Percentiles rank a stretch among this genome's conserved stretches.
Evolutionary conservation across 2,329 filamentous ascomycete species (phyloP).

Genomic region (Penicillium sp.): DNA sequence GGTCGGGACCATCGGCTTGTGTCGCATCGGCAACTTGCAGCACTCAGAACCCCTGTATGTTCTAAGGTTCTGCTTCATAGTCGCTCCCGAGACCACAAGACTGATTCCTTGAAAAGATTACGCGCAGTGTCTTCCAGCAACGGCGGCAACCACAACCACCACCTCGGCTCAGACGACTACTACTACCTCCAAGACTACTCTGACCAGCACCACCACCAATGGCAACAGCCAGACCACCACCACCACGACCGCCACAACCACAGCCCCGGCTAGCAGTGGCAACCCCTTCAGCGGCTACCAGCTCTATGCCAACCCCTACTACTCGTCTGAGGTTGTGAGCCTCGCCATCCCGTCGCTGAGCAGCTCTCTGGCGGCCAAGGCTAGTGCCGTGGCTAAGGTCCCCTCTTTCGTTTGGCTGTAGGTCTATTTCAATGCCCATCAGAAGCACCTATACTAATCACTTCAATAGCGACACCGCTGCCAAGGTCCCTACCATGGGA

Average conservation of each 20-base stretch:
- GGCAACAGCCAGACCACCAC: not conserved
- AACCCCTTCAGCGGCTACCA: conserved; percentile 55
- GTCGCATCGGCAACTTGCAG: conserved; percentile 11
- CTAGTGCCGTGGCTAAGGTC: conserved; percentile 51
- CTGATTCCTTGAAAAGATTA: conserved; percentile 10
- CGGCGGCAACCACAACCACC: not conserved
- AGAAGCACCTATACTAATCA: not conserved
- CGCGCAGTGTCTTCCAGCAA: conserved; percentile 11
- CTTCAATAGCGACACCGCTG: conserved; percentile 46
- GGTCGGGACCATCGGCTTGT: conserved; percentile 10
- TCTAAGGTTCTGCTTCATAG: not conserved
- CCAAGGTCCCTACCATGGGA: conserved; percentile 53
- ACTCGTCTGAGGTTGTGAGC: conserved; percentile 55
- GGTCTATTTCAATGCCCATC: conserved; percentile 22
- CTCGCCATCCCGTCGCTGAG: conserved; percentile 65
- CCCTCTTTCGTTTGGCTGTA: conserved; percentile 58
- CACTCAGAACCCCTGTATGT: conserved; percentile 14
- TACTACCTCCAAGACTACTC: not conserved
- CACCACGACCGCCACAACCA: conserved; percentile 5
- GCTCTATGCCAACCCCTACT: conserved; percentile 56
- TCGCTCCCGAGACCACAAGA: not conserved
- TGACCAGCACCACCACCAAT: not conserved
- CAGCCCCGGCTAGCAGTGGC: conserved; percentile 35
- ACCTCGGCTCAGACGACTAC: not conserved
- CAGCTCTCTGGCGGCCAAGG: conserved; percentile 55